A percentile compares a stretch with the other conserved stretches of the same genome.
Conservation (phyloP, 768 basidiomycete genomes). For the Mycena galopus region DNA sequence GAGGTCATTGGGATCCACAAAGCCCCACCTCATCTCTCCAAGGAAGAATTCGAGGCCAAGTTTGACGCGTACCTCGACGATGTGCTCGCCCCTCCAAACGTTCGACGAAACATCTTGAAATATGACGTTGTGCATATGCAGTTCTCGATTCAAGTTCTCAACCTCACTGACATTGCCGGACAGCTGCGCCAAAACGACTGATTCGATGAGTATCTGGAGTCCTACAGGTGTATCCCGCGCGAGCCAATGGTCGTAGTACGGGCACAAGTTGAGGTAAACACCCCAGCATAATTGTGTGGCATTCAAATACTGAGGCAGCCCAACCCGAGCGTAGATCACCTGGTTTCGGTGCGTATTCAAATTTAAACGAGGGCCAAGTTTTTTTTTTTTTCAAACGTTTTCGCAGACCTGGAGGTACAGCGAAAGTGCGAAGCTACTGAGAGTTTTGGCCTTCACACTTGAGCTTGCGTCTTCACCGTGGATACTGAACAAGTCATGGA, state of each 20-base stretch:
- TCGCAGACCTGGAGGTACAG: not conserved
- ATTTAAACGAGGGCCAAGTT: not conserved
- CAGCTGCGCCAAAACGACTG: not conserved
- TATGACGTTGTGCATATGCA: not conserved
- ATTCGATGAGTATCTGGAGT: not conserved
- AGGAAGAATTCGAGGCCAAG: too few relatives aligned
- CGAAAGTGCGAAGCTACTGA: not conserved
- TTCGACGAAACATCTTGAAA: not conserved
- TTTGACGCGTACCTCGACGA: too few relatives aligned
- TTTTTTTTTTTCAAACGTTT: not conserved
- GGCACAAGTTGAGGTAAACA: not conserved
- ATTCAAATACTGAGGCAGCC: too few relatives aligned
- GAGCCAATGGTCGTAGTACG: not conserved
- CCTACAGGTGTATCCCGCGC: too few relatives aligned
- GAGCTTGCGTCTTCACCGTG: not conserved
- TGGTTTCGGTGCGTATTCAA: not conserved
- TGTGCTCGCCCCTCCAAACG: not conserved
- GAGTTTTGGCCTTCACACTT: not conserved
- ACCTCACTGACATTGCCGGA: not conserved
- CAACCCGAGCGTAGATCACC: not conserved
- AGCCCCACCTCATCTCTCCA: too few relatives aligned
- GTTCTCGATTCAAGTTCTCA: not conserved
- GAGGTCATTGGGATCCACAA: too few relatives aligned
- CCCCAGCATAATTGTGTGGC: not conserved
- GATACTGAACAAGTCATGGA: not conserved